A percentile compares a stretch with the other conserved stretches of the same genome.
These are phyloP conservation scores for Mycoemilia scoparia DNA, from an alignment of 192 early-diverging fungal species.

Conservation along the genomic window DNA sequence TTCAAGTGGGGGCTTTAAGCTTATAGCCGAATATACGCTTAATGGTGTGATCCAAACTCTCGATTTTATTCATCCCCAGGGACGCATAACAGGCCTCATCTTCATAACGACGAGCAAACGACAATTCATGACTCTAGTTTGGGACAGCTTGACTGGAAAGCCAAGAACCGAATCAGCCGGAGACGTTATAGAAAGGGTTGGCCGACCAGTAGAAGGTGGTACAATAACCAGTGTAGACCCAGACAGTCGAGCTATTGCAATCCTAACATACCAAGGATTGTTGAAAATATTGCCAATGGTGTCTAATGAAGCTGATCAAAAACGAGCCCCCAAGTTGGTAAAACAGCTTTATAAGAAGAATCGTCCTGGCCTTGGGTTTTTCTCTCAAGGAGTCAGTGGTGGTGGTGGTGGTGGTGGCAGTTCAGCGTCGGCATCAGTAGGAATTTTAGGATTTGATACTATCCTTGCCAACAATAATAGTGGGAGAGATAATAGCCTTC, in stretches of 20 bases:
- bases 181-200: slow-evolving; percentile 35
- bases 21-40: slow-evolving; percentile 36
- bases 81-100: slow-evolving; percentile 36
- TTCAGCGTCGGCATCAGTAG: neutral
- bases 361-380: too few relatives aligned
- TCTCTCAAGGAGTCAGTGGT: neutral
- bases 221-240: slow-evolving; percentile 41
- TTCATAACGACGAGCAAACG: slow-evolving; percentile 47
- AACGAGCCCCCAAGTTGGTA: too few relatives aligned
- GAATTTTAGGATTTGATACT: neutral
- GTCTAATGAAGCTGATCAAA: too few relatives aligned
- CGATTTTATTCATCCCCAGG: slow-evolving; percentile 12
- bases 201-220: slow-evolving; percentile 30
- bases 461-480: too few relatives aligned
- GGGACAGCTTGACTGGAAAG: slow-evolving; percentile 37
- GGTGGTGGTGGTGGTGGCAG: slow-evolving; percentile 2
- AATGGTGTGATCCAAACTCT: slow-evolving; percentile 51
- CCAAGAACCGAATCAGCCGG: slow-evolving; percentile 54
- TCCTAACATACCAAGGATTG: slow-evolving; percentile 48
- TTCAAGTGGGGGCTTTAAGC: slow-evolving; percentile 21
- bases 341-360: too few relatives aligned
- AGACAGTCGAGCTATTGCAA: slow-evolving; percentile 26
- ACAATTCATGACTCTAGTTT: slow-evolving; percentile 53
- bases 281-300: slow-evolving; percentile 45
- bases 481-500: neutral